These are phyloP conservation scores for Croton laevigatus DNA, from an alignment of 441 rosid species.

Conservation along the genomic window DNA sequence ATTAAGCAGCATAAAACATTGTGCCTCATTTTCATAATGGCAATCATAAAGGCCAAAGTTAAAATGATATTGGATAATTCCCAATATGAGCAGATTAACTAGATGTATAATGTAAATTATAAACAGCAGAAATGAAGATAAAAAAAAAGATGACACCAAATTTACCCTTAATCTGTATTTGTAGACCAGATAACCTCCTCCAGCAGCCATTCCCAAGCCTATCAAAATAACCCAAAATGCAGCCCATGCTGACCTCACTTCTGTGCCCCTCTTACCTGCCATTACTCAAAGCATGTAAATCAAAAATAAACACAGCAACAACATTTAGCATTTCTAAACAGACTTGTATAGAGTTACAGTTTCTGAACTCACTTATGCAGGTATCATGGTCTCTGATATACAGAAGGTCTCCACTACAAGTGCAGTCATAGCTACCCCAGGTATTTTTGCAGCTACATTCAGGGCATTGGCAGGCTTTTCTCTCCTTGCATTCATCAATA, in stretches of 20 bases:
- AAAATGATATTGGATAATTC: neutral
- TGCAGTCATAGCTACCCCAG: constrained; percentile 97
- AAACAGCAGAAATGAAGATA: neutral
- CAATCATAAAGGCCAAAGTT: neutral
- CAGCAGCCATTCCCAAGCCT: constrained; percentile 78
- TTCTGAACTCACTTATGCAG: constrained; percentile 75
- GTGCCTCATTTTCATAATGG: neutral
- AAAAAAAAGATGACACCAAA: neutral
- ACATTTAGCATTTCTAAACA: constrained; percentile 2
- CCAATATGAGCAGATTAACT: neutral
- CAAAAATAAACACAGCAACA: constrained; percentile 14
- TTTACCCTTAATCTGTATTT: constrained; percentile 94
- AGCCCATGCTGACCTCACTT: constrained; percentile 78
- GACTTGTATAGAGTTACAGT: neutral
- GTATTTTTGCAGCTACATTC: constrained; percentile 91
- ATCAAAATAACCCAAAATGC: constrained; percentile 83
- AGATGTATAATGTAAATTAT: neutral
- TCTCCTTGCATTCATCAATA: constrained; percentile 88
- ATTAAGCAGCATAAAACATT: neutral
- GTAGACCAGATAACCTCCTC: constrained; percentile 87
- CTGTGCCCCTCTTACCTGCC: constrained; percentile 63
- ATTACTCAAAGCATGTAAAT: constrained; percentile 13
- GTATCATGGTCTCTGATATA: constrained; percentile 94
- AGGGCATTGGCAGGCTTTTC: constrained; percentile 85
- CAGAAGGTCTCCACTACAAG: constrained; percentile 78